Conservation (phyloP, 1,284 basidiomycete species). For the Ustilago trichophora region DNA sequence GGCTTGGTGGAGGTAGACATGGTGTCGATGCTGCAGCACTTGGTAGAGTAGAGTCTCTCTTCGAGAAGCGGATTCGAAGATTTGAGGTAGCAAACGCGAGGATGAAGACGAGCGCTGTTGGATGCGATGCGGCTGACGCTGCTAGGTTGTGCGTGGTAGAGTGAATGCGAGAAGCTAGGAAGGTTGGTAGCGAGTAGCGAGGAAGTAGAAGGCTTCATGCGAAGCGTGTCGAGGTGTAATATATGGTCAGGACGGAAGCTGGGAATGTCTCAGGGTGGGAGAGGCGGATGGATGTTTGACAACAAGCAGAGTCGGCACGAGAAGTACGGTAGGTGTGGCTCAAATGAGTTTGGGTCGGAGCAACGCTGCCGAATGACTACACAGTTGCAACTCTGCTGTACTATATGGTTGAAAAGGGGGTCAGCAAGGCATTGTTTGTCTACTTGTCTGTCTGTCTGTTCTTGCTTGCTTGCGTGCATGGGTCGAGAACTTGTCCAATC, state of each 20-base stretch:
- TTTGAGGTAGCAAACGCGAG: not conserved
- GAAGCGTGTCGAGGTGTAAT: not conserved
- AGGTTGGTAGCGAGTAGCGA: not conserved
- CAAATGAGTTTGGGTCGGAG: not conserved
- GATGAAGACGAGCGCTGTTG: no score
- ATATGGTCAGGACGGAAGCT: no score
- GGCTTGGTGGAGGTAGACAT: conserved; percentile 21
- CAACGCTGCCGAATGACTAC: conserved; percentile 1
- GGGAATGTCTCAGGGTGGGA: not conserved
- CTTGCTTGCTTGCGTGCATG: no score
- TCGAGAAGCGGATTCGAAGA: not conserved
- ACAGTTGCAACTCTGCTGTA: no score
- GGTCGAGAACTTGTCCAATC: no score
- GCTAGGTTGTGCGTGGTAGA: not conserved
- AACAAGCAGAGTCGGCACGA: no score
- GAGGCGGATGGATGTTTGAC: not conserved
- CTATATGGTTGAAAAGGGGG: no score
- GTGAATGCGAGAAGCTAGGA: not conserved
- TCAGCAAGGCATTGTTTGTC: no score
- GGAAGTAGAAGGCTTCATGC: conserved; percentile 6
- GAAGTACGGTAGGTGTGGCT: no score
- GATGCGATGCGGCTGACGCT: not conserved
- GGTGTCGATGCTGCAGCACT: conserved; percentile 24
- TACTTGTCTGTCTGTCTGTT: no score
- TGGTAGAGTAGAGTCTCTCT: conserved; percentile 1